Conservation (phyloP, 345 rosid species). For the Trapa bicornis region DNA sequence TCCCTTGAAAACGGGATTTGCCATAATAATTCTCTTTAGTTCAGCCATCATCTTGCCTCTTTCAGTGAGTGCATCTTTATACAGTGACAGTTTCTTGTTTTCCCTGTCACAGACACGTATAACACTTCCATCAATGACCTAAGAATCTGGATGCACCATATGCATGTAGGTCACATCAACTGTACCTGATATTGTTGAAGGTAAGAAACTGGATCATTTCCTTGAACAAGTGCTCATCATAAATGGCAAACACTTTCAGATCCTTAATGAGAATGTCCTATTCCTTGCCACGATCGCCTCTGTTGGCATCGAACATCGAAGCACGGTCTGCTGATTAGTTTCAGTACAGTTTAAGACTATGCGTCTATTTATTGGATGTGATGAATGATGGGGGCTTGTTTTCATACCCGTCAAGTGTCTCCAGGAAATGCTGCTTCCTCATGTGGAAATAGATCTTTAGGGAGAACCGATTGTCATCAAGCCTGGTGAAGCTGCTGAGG, state of each 20-base stretch:
- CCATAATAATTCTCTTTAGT: slow-evolving; percentile 27
- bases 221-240: slow-evolving; percentile 16
- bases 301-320: too few relatives aligned
- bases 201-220: slow-evolving; percentile 31
- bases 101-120: slow-evolving; percentile 23
- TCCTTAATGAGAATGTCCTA: slow-evolving; percentile 29
- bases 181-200: slow-evolving; percentile 21
- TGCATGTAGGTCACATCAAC: too few relatives aligned
- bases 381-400: too few relatives aligned
- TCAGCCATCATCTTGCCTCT: slow-evolving; percentile 22
- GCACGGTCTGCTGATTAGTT: too few relatives aligned
- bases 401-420: slow-evolving; percentile 41
- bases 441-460: slow-evolving; percentile 52
- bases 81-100: slow-evolving; percentile 25
- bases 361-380: too few relatives aligned
- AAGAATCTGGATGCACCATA: background rate
- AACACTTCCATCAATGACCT: background rate
- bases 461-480: slow-evolving; percentile 36
- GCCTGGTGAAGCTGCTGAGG: slow-evolving; percentile 46
- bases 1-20: slow-evolving; percentile 30
- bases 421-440: slow-evolving; percentile 44
- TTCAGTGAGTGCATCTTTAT: slow-evolving; percentile 25
- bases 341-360: too few relatives aligned
- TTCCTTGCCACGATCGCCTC: slow-evolving; percentile 20
- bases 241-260: slow-evolving; percentile 20